Evolutionary conservation across 768 basidiomycete species (phyloP), one percentile per base, ranked within the genome.

Genomic region (Boletellus ananas): DNA sequence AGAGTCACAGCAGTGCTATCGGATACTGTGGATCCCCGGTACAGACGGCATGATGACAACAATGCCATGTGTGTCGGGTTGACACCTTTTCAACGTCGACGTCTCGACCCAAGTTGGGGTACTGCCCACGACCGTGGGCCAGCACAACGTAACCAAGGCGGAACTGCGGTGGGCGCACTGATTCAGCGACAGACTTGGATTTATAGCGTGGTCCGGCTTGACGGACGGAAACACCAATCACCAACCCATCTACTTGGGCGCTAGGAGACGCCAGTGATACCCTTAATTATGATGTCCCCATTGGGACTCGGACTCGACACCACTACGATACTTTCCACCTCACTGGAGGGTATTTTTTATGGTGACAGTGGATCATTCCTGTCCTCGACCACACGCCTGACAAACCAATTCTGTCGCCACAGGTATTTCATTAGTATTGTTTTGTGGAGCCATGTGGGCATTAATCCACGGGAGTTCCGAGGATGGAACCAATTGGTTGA

Each of bases 391-490:
- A 1, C 9, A 7, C 10, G 16, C 13, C 47, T 59, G 8, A 56
- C 47, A n/a, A 44, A 23, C 25, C 20, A 10, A 16, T 13, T 46
- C n/a, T 20, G 38, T 14, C 34, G 2, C 4, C 3, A 45, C 35
- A 59, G 58, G 58, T 39, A 56, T 62, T 45, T 62, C 60, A 25
- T 39, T 62, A 2, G 31, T 62, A 20, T 42, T 62, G 43, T 62
- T 51, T n/a, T 20, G 48, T 21, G 60, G 57, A 4, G 64, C 67
- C 2, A 10, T 70, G 14, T 67, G 61, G 56, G 55, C 60, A 20
- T 50, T 67, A 3, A 43, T 52, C 11, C 49, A 52, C 17, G 41
- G 52, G n/a, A 63, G 58, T 27, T 14, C 35, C 37, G 51, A 34
- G 23, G 18, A 49, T 7, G 54, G 57, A 29, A 48, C 65, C 16